Conservation (phyloP, 352 stramenopile genomes). For the Pelagophyceae sp. region DNA sequence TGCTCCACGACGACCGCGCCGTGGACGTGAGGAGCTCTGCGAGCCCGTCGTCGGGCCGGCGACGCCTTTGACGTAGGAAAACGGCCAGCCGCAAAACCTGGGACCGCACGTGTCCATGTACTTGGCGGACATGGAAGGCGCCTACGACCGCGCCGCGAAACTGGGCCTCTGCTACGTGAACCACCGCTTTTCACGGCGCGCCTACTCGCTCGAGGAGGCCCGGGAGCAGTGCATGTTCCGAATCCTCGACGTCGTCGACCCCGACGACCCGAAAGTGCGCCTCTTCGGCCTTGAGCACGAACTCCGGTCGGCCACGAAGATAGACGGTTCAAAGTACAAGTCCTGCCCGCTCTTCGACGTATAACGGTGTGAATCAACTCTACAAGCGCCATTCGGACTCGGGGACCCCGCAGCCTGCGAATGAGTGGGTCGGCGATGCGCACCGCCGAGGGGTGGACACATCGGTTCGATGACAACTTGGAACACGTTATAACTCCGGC, state of each 20-base stretch:
- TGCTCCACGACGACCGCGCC: conserved; percentile 27
- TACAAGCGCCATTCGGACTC: too few relatives aligned
- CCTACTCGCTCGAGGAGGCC: conserved; percentile 38
- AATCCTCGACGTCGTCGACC: conserved; percentile 43
- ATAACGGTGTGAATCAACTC: too few relatives aligned
- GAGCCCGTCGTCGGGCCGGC: too few relatives aligned
- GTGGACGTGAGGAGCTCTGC: too few relatives aligned
- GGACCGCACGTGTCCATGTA: conserved; percentile 44
- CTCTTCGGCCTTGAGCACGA: too few relatives aligned
- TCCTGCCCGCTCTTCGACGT: conserved; percentile 39
- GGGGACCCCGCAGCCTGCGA: too few relatives aligned
- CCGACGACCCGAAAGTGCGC: conserved; percentile 29
- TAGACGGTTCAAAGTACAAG: conserved; percentile 45
- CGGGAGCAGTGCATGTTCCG: conserved; percentile 51
- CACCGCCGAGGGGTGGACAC: too few relatives aligned
- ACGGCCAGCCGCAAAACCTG: conserved; percentile 26
- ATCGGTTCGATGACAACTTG: too few relatives aligned
- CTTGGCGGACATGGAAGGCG: conserved; percentile 30
- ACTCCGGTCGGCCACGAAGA: conserved; percentile 35
- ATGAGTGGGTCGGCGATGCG: too few relatives aligned
- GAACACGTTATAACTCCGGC: too few relatives aligned
- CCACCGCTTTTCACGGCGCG: conserved; percentile 38
- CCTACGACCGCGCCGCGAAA: conserved; percentile 30
- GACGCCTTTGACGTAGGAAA: too few relatives aligned
- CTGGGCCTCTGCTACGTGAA: conserved; percentile 42